Conservation (phyloP, 192 early-diverging fungal genomes). For the Jimgerdemannia lactiflua region DNA sequence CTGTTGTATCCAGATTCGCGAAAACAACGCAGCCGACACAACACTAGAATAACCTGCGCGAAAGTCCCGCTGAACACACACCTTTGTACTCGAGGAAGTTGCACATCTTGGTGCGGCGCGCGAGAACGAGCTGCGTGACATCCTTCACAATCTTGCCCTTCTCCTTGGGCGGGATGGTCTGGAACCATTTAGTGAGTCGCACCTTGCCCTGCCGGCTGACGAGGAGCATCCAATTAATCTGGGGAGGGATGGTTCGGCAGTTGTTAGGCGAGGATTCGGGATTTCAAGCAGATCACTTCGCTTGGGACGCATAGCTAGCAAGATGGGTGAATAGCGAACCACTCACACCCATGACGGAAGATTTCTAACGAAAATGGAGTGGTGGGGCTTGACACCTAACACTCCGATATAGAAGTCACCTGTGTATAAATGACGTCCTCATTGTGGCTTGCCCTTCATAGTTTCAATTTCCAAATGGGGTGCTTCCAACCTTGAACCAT, state of each 20-base stretch:
- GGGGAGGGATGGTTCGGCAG: background rate
- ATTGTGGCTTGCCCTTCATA: too few species aligned
- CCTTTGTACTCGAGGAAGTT: constrained; percentile 98
- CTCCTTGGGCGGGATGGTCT: constrained; percentile 78
- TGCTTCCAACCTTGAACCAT: background rate
- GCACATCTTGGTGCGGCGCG: constrained; percentile 92
- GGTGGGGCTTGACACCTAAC: too few species aligned
- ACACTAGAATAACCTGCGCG: background rate
- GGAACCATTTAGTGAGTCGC: constrained; percentile 81
- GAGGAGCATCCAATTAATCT: constrained; percentile 77
- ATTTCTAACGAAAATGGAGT: background rate
- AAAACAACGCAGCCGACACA: too few species aligned
- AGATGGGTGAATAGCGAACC: background rate
- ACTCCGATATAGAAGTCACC: too few species aligned
- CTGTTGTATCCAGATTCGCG: too few species aligned
- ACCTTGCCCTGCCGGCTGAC: constrained; percentile 84
- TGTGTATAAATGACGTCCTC: too few species aligned
- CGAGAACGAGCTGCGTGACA: constrained; percentile 83
- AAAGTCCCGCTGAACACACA: constrained; percentile 9
- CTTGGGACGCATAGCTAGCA: too few species aligned
- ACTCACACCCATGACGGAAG: background rate
- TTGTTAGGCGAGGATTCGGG: too few species aligned
- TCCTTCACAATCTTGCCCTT: constrained; percentile 95
- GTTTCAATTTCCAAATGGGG: too few species aligned
- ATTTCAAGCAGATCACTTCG: too few species aligned